phyloP scores from a whole-genome alignment of 208 protist genomes.

The Leishmania tropica region DNA sequence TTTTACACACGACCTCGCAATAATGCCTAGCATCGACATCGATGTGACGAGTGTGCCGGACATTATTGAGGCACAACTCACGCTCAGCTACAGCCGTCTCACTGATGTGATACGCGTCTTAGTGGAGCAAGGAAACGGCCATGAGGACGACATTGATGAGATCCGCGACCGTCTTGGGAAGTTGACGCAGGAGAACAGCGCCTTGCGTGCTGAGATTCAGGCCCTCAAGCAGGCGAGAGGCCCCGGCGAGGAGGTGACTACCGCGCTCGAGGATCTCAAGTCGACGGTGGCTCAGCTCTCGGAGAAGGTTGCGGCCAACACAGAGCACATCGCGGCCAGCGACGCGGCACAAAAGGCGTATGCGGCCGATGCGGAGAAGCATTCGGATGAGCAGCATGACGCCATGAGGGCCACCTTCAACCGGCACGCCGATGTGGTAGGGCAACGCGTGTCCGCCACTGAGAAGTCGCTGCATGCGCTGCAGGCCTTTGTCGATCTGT shows the following conservation, averaged over 20 bases:
- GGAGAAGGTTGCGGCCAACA: slow-evolving; percentile 21
- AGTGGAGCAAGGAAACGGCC: slow-evolving; percentile 82
- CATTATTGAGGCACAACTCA: slow-evolving; percentile 92
- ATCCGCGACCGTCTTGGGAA: slow-evolving; percentile 51
- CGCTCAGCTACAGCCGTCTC: slow-evolving; percentile 87
- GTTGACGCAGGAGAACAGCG: slow-evolving; percentile 58
- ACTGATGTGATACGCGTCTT: slow-evolving; percentile 78
- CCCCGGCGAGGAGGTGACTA: slow-evolving; percentile 3
- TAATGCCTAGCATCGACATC: slow-evolving; percentile 73
- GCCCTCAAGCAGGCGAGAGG: slow-evolving; percentile 37
- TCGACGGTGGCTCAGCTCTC: slow-evolving; percentile 14
- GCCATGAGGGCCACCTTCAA: slow-evolving; percentile 13
- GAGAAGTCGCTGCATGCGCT: slow-evolving; percentile 23
- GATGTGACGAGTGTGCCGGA: slow-evolving; percentile 80
- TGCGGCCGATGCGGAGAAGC: slow-evolving; percentile 21
- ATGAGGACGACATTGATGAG: slow-evolving; percentile 79
- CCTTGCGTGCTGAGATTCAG: slow-evolving; percentile 47
- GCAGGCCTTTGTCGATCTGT: slow-evolving; percentile 62
- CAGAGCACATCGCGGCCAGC: slow-evolving; percentile 4
- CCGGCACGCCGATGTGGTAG: slow-evolving; percentile 12
- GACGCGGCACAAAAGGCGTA: slow-evolving; percentile 5
- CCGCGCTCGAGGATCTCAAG: slow-evolving; percentile 19
- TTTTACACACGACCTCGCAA: not conserved
- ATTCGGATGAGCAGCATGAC: slow-evolving; percentile 20
- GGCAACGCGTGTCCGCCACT: slow-evolving; percentile 5